These are phyloP conservation scores for Conoideocrella luteorostrata DNA, from an alignment of 2,329 filamentous ascomycete species.

Conservation along the genomic window DNA sequence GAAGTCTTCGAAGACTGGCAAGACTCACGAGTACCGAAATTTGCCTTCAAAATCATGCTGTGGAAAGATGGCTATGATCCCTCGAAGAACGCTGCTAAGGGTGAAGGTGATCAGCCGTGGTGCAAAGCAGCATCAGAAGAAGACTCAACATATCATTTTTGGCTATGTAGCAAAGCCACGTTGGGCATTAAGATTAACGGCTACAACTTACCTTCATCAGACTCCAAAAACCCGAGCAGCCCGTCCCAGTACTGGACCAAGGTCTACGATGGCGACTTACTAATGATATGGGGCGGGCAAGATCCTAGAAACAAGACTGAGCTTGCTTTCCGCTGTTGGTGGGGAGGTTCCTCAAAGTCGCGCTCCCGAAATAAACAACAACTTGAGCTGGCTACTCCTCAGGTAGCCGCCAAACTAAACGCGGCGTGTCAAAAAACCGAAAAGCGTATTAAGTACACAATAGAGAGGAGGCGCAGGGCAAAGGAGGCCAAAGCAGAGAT, in stretches of 20 bases:
- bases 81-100: conserved; percentile 45
- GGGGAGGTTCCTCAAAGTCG: conserved; percentile 45
- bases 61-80: conserved; percentile 64
- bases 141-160: conserved; percentile 57
- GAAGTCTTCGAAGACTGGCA: conserved; percentile 53
- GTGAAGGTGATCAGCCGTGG: conserved; percentile 48
- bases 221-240: conserved; percentile 45
- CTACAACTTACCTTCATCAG: conserved; percentile 52
- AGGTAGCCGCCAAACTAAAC: conserved; percentile 41
- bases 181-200: conserved; percentile 73
- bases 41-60: conserved; percentile 71
- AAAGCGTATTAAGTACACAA: conserved; percentile 33
- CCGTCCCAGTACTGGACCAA: conserved; percentile 59
- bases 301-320: conserved; percentile 35
- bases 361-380: conserved; percentile 22
- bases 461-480: conserved; percentile 34
- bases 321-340: conserved; percentile 47
- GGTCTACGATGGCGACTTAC: conserved; percentile 68
- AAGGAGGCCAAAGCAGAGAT: conserved; percentile 40
- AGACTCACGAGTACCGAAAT: conserved; percentile 73
- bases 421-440: conserved; percentile 39
- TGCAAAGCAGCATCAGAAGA: conserved; percentile 24
- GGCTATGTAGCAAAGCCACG: conserved; percentile 73
- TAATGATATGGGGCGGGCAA: conserved; percentile 60
- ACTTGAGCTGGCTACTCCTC: conserved; percentile 30